Evolutionary conservation across 2,329 filamentous ascomycete genomes (phyloP), one percentile per base, ranked within the genome.

Genomic region (Aciculosporium take): DNA sequence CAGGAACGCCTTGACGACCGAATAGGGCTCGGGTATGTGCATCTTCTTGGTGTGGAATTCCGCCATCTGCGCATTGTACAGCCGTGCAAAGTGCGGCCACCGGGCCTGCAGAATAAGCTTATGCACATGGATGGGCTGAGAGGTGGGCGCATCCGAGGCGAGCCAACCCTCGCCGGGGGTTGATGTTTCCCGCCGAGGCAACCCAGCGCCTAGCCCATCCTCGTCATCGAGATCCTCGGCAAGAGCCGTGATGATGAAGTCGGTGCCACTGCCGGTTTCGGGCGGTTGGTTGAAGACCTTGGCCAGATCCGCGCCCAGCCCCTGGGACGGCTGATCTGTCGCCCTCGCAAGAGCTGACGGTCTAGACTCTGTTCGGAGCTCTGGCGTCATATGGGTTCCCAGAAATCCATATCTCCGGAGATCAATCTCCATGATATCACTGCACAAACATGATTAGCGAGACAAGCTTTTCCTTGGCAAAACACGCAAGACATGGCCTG

Each of bases 1-100:
- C 23, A 98, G 71, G 56, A 98, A 98, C 1, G 89, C 86, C 51
- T 85, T 87, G 36, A 98, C 91, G 0, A 94, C 87, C 1, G 79
- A 81, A 60, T 95, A 96, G 1, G 89, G 88, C 55, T 98, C 93
- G 0, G 91, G 89, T 34, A 98, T 94, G 62, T 98, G 89, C 82
- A 98, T 91, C 60, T 84, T 87, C 55, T 91, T 91, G 13, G 86
- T 91, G 57, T 98, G 91, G 54, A 93, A 98, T 58, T 98, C 91
- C 10, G 84, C 80, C 91, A 98, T 98, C 56, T 95, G 87, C 4
- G 89, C 79, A 39, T 82, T 81, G 66, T 94, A 96, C 3, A 98
- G 68, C 13, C 91, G 81, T 31, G 83, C 79, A 64, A 98, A 98
- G 60, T 98, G 91, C 23, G 91, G 88, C 91, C 91, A 98, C 39